Conservation (phyloP, 768 basidiomycete species). For the Mrakia blollopis region DNA sequence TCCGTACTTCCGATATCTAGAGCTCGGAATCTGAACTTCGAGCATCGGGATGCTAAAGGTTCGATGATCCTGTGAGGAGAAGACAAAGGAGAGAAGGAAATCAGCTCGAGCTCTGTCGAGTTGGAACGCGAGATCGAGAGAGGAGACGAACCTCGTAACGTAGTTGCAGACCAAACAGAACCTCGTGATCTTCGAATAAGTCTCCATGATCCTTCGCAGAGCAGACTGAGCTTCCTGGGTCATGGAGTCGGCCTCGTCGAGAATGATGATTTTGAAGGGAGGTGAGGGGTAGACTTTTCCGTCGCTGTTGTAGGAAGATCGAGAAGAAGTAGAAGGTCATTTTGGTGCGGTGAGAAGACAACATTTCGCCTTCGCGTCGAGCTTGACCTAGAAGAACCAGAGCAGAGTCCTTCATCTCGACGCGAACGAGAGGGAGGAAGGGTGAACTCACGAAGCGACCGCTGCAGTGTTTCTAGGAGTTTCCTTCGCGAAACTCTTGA, state of each 20-base stretch:
- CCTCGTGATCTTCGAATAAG: slow-evolving; percentile 90
- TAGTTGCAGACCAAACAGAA: slow-evolving; percentile 99
- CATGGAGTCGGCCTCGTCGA: slow-evolving; percentile 99
- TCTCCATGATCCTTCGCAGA: slow-evolving; percentile 97
- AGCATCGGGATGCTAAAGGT: slow-evolving; percentile 95
- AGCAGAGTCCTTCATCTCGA: background rate
- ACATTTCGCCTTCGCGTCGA: too few relatives aligned
- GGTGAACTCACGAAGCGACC: slow-evolving; percentile 41
- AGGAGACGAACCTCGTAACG: slow-evolving; percentile 72
- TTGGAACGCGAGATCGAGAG: slow-evolving; percentile 7
- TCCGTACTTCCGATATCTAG: slow-evolving; percentile 73
- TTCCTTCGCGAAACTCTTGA: slow-evolving; percentile 84
- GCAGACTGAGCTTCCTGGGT: slow-evolving; percentile 99
- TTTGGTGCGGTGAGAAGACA: background rate
- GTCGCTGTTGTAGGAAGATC: slow-evolving; percentile 34
- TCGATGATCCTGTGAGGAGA: slow-evolving; percentile 75
- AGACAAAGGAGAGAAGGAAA: background rate
- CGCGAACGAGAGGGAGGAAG: background rate
- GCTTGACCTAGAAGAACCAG: too few relatives aligned
- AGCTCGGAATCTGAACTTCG: slow-evolving; percentile 96
- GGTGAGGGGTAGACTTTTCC: slow-evolving; percentile 84
- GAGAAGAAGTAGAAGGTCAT: background rate
- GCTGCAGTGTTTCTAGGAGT: slow-evolving; percentile 42
- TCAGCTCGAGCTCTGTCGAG: background rate
- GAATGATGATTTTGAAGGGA: slow-evolving; percentile 96